phyloP scores from a whole-genome alignment of 768 basidiomycete species.

The Tephrocybe sp. region DNA sequence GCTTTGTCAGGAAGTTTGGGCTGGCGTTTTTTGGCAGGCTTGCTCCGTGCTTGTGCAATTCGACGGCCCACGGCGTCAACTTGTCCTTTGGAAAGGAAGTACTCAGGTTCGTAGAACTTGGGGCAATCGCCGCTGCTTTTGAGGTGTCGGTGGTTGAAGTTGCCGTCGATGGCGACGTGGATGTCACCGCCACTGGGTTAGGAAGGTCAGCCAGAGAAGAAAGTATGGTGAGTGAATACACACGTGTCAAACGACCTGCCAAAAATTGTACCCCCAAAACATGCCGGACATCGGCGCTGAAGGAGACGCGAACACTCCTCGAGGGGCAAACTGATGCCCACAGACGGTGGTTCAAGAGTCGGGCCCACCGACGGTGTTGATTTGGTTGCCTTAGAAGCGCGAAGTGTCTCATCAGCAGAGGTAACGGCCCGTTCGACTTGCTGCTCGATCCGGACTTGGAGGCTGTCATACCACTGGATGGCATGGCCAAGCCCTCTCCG shows the following conservation, averaged over 20 bases:
- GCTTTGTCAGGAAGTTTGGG: too few relatives aligned
- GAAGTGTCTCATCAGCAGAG: not conserved
- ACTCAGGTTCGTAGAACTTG: conserved; percentile 27
- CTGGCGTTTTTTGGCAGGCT: not conserved
- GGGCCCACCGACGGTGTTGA: not conserved
- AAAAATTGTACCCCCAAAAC: conserved; percentile 30
- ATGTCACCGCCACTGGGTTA: conserved; percentile 34
- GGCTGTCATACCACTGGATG: not conserved
- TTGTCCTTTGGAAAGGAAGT: conserved; percentile 31
- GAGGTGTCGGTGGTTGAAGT: conserved; percentile 37
- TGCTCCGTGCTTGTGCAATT: conserved; percentile 24
- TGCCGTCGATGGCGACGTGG: conserved; percentile 35
- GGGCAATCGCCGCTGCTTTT: conserved; percentile 28
- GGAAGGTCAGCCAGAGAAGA: not conserved
- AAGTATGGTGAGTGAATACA: not conserved
- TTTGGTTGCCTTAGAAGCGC: not conserved
- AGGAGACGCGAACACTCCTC: conserved; percentile 20
- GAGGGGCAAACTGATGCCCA: not conserved
- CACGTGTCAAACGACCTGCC: not conserved
- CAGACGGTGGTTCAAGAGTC: not conserved
- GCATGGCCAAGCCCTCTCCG: not conserved
- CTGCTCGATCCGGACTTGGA: not conserved
- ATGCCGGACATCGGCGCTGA: conserved; percentile 29
- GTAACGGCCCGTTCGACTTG: not conserved
- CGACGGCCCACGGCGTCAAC: conserved; percentile 30